Evolutionary conservation across 2,329 filamentous ascomycete genomes (phyloP).

Genomic region (Epichloe aotearoae): DNA sequence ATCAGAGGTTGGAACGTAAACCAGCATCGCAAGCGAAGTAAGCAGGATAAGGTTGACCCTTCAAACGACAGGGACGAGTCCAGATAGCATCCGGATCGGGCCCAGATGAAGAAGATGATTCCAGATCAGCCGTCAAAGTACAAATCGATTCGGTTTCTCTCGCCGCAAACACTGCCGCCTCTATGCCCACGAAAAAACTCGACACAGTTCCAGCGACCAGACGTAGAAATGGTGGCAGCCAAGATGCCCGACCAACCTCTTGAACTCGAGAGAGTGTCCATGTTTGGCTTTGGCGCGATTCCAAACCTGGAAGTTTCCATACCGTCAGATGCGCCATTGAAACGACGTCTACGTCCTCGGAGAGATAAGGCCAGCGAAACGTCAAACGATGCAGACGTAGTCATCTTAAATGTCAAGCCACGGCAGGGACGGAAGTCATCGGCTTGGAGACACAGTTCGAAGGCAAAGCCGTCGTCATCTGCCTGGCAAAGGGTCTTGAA

Average conservation of each 20-base stretch:
- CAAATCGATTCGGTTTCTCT: background rate
- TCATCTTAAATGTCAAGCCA: background rate
- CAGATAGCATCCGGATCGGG: constrained; percentile 22
- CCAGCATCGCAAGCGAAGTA: constrained; percentile 24
- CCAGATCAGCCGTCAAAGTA: background rate
- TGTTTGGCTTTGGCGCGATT: constrained; percentile 11
- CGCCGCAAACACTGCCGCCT: constrained; percentile 5
- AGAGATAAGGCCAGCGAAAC: background rate
- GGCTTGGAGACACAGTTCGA: background rate
- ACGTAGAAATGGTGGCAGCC: constrained; percentile 8
- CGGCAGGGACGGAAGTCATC: background rate
- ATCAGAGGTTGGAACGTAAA: constrained; percentile 45
- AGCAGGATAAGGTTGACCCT: constrained; percentile 19
- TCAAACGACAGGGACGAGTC: constrained; percentile 24
- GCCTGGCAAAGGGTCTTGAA: background rate
- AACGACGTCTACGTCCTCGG: constrained; percentile 6
- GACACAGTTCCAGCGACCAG: constrained; percentile 2
- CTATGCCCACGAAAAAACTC: constrained; percentile 1
- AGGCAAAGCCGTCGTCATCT: background rate
- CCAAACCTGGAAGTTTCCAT: constrained; percentile 7
- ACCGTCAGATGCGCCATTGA: constrained; percentile 3
- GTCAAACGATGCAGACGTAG: background rate
- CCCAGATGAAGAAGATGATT: constrained; percentile 11
- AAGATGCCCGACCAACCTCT: constrained; percentile 3
- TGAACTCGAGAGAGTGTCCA: constrained; percentile 3